Evolutionary conservation across 2,329 filamentous ascomycete genomes (phyloP), one percentile per base, ranked within the genome.

Genomic region (Lecanicillium sp.): DNA sequence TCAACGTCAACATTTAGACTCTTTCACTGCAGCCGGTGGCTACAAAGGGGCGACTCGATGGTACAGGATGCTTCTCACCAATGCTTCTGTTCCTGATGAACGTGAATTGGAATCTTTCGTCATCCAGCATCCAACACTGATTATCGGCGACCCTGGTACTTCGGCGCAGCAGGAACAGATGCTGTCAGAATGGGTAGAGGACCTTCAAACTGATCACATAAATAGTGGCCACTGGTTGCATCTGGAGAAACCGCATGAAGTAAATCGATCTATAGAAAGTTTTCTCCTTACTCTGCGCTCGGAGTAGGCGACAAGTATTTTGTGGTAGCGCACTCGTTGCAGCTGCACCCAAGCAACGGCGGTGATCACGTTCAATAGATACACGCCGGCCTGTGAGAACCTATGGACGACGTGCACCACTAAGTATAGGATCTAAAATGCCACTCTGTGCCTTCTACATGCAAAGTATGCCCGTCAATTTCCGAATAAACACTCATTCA

Each of bases 121-220:
- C 42, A n/a, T 51, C 17, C 13, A 38, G 4, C 47, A 51, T 6
- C 45, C 54, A 3, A 39, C 43, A 3, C 41, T 58, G 3, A 48
- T 58, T 27, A 36, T 59, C 5, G 48, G 43, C 1, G 46, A 50
- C 4, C 36, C 33, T 6, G 44, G 48, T 4, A 46, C 50, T 0
- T 40, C 44, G 6, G 12, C 37, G 1, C 51, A 56, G 31, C 55
- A 54, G 32, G 22, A 40, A 8, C 42, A 51, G n/a, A 53, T 57
- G 49, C 18, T 57, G 2, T 40, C 44, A 9, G 39, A 45, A 5
- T 59, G 57, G 56, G 18, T 48, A 2, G 36, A 44, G 0, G 37
- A 66, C 7, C 45, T 72, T 31, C 65, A 61, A 1, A 59, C 64
- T 14, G 55, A 52, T 8, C 49, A 39, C 17, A 19, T 65, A 1